Evolutionary conservation across 805 yeast species (phyloP).

Genomic region (Myxozyma sirexii): DNA sequence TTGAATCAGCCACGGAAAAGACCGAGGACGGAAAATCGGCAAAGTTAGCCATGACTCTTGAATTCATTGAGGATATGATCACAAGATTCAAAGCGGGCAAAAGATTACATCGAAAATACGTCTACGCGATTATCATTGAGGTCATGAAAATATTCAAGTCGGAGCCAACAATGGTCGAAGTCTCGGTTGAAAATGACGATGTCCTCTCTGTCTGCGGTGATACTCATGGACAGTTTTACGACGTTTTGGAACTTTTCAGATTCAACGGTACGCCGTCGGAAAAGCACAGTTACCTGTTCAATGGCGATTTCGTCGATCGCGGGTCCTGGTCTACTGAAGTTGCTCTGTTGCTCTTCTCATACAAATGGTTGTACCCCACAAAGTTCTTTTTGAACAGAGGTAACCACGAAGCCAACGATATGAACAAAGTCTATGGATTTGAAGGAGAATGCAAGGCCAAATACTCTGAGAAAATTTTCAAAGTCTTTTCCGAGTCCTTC

Average conservation of each 20-base stretch:
- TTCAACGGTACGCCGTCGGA: conserved; percentile 70
- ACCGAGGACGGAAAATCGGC: conserved; percentile 37
- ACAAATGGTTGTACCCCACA: conserved; percentile 75
- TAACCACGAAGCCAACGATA: conserved; percentile 93
- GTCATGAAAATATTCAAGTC: conserved; percentile 63
- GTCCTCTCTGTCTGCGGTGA: conserved; percentile 86
- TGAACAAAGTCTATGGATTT: conserved; percentile 96
- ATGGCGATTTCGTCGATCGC: conserved; percentile 97
- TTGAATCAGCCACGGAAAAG: conserved; percentile 42
- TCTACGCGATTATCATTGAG: conserved; percentile 75
- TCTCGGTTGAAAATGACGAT: conserved; percentile 48
- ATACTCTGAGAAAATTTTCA: conserved; percentile 77
- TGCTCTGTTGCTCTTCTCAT: conserved; percentile 73
- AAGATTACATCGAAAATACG: conserved; percentile 76
- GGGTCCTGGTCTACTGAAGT: conserved; percentile 99
- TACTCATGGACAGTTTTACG: conserved; percentile 96
- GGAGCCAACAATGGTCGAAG: conserved; percentile 78
- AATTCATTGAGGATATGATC: conserved; percentile 67
- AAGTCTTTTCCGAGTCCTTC: conserved; percentile 83
- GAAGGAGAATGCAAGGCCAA: conserved; percentile 94
- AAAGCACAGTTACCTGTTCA: conserved; percentile 78
- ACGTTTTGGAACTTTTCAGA: conserved; percentile 76
- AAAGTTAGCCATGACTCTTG: conserved; percentile 47
- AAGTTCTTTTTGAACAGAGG: conserved; percentile 83
- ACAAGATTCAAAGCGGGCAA: conserved; percentile 73